These are phyloP conservation scores for Solanum chiquidenum DNA, from an alignment of 257 asterid species.

Conservation along the genomic window DNA sequence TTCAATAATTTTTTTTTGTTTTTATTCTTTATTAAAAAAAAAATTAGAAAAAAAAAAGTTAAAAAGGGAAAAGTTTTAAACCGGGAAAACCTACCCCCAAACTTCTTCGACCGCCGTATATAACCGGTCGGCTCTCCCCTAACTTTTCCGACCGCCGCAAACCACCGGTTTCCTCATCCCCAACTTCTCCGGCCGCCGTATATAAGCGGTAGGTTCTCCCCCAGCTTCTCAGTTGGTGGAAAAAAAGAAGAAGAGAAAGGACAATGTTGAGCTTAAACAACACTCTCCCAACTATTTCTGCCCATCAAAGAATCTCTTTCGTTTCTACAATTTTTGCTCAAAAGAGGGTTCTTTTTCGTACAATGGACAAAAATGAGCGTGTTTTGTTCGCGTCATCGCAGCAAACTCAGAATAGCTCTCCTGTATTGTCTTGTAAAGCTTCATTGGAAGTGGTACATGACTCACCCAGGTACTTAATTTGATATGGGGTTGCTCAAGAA, in stretches of 20 bases:
- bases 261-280: background rate
- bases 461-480: conserved; percentile 17
- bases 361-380: background rate
- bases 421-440: conserved; percentile 11
- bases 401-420: background rate
- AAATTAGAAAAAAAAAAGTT: no score
- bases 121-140: no score
- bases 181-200: background rate
- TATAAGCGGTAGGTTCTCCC: background rate
- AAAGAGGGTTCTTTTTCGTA: background rate
- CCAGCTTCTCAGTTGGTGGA: background rate
- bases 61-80: no score
- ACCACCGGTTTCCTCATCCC: background rate
- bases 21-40: no score
- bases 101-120: no score
- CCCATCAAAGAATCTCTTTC: background rate
- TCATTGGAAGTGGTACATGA: conserved; percentile 26
- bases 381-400: background rate
- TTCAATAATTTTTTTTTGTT: background rate
- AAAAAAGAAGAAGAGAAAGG: background rate
- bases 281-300: background rate
- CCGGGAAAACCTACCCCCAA: background rate
- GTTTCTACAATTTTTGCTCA: background rate
- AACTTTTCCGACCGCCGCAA: no score
- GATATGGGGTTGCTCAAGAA: background rate